These are phyloP conservation scores for Geotrichum citri-aurantii DNA, from an alignment of 1,139 yeast genomes.

Conservation along the genomic window DNA sequence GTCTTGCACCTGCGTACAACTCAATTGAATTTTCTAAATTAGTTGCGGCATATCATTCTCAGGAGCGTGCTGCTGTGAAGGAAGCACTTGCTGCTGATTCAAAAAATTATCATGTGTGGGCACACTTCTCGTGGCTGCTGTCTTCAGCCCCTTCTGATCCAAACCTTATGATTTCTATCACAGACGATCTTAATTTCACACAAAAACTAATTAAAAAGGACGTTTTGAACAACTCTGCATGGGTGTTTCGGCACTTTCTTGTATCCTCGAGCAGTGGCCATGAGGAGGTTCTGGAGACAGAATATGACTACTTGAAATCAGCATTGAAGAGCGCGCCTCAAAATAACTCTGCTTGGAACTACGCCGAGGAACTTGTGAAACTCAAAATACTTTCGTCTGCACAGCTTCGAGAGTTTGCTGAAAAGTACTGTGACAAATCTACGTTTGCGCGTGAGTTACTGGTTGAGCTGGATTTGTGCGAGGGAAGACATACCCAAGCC, in stretches of 20 bases:
- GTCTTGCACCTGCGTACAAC: conserved; percentile 21
- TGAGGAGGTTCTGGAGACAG: conserved; percentile 29
- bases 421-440: conserved; percentile 41
- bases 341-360: conserved; percentile 87
- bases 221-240: conserved; percentile 84
- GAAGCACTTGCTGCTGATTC: conserved; percentile 70
- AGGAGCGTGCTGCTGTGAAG: conserved; percentile 59
- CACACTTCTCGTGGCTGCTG: conserved; percentile 41
- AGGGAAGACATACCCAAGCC: conserved; percentile 37
- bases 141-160: neutral
- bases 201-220: conserved; percentile 52
- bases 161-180: conserved; percentile 15
- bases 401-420: conserved; percentile 31
- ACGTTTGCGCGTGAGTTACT: conserved; percentile 62
- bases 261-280: conserved; percentile 24
- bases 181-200: conserved; percentile 50
- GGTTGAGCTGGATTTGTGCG: conserved; percentile 44
- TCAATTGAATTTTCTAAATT: neutral
- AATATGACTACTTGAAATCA: conserved; percentile 43
- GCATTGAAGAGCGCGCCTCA: conserved; percentile 62
- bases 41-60: conserved; percentile 34
- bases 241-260: conserved; percentile 79
- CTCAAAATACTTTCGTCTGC: conserved; percentile 30
- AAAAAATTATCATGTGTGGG: conserved; percentile 96
- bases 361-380: conserved; percentile 56